Base-by-base conservation (phyloP, 192 early-diverging fungal genomes). In the Backusella westeae region DNA sequence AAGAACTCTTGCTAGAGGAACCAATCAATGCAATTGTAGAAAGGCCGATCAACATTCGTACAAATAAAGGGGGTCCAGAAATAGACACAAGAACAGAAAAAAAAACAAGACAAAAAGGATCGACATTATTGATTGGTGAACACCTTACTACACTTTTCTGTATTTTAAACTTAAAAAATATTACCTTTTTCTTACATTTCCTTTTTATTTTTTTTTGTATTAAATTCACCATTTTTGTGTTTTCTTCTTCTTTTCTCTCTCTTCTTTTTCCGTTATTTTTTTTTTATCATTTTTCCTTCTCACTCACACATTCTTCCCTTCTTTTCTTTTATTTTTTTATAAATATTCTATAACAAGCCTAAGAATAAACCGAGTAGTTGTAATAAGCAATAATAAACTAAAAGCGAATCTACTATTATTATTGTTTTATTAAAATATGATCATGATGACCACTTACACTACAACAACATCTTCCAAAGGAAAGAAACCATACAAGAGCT, bases 401-500 rank as follows among this genome's bases (percentile, higher is more conserved):
- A 56, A 69, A 34, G 7, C 15, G 4, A 68, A 29, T 14, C 19
- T 8, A 36, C 17, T 44, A 71, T 41, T 44, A 44, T 19, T 23
- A 71, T 7, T 42, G 15, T 23, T 69, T 71, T 41, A 42, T 71
- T 41, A 38, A 41, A 71, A 26, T 69, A 76, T 76, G 75, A 76
- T 76, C n/a, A 76, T 76, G 75, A 76, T 76, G 67, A 66, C 75
- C 19, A 42, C 75, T n/a, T 76, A 76, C 59, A 53, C 75, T 38
- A 39, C 75, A 34, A 63, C 56, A 63, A 49, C 42, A 32, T 42
- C 75, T 35, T 49, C 75, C 14, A 79, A 79, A 65, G 73, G 78
- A 19, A 79, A 79, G 32, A 79, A 79, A 23, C 78, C 78, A 17
- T 79, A 79, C 35, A 79, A 79, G 26, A 79, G 78, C 26, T 79